phyloP scores from a whole-genome alignment of 306 rosid species.

The Medicago lupulina region DNA sequence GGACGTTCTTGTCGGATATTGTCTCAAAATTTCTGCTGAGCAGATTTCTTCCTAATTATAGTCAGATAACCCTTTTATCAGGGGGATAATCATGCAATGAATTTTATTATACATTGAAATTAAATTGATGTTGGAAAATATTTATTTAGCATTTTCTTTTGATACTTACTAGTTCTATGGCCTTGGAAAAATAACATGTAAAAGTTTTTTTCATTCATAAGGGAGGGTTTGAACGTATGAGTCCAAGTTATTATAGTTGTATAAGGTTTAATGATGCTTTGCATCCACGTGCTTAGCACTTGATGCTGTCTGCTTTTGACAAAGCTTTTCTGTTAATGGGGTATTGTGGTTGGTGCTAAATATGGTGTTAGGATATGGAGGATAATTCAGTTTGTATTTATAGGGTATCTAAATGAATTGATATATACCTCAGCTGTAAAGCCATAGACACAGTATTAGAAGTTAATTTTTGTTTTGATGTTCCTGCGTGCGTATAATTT shows the following conservation, averaged over 20 bases:
- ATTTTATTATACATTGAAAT: not conserved
- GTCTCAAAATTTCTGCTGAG: not conserved
- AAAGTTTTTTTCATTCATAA: not conserved
- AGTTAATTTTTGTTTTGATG: too few species aligned
- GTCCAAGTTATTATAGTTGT: slow-evolving; percentile 1
- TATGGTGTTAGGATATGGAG: not conserved
- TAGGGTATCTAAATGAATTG: not conserved
- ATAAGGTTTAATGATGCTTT: slow-evolving; percentile 6
- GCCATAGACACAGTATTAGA: not conserved
- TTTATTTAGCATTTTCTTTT: slow-evolving; percentile 1
- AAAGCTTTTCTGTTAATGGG: not conserved
- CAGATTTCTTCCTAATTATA: not conserved
- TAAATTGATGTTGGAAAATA: not conserved
- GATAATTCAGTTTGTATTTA: not conserved
- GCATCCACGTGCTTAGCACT: not conserved
- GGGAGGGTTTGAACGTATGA: not conserved
- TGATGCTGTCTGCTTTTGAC: not conserved
- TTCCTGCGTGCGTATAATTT: not conserved
- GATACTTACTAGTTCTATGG: slow-evolving; percentile 9
- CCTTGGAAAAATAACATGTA: slow-evolving; percentile 15
- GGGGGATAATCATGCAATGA: not conserved
- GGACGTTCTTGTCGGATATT: slow-evolving; percentile 12
- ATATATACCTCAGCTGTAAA: not conserved
- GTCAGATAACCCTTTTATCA: not conserved
- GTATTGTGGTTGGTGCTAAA: not conserved